Percentiles rank a stretch among this genome's conserved stretches.
Evolutionary conservation across 192 early-diverging fungal genomes (phyloP).

Genomic region (Mortierella claussenii): DNA sequence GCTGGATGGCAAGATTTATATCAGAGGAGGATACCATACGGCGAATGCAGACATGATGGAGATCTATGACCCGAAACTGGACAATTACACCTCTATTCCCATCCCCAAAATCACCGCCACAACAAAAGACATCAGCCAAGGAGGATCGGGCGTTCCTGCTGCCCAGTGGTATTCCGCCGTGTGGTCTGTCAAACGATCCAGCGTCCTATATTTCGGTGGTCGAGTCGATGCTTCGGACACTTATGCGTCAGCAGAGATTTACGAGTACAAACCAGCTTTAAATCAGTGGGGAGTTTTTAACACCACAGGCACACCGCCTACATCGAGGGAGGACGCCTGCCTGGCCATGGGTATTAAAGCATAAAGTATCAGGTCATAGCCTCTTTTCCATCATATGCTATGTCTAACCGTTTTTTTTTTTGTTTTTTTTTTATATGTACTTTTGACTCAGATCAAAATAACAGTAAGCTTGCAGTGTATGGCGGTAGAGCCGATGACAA

Average conservation of each 20-base stretch:
- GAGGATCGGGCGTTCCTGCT: background rate
- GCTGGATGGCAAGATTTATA: constrained; percentile 35
- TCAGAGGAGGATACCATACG: constrained; percentile 20
- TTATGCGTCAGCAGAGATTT: constrained; percentile 9
- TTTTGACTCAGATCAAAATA: constrained; percentile 5
- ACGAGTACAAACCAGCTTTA: constrained; percentile 19
- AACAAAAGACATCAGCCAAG: constrained; percentile 4
- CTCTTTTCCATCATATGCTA: too few species aligned
- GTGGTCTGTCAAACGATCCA: constrained; percentile 14
- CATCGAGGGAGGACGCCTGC: constrained; percentile 17
- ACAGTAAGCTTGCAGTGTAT: constrained; percentile 15
- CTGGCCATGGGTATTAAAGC: constrained; percentile 35
- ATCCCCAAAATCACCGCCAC: background rate
- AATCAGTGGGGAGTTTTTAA: constrained; percentile 14
- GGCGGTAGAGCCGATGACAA: constrained; percentile 12
- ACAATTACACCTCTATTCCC: constrained; percentile 3
- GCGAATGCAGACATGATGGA: constrained; percentile 12
- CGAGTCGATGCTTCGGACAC: background rate
- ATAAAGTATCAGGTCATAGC: too few species aligned
- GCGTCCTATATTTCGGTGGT: constrained; percentile 40
- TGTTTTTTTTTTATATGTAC: background rate
- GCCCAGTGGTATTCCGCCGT: constrained; percentile 19
- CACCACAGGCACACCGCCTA: constrained; percentile 10
- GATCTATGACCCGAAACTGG: constrained; percentile 19
- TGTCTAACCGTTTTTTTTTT: background rate